Percentiles rank a stretch among this genome's conserved stretches.
These are phyloP conservation scores for Xylaria telfairii DNA, from an alignment of 495 filamentous ascomycete genomes.

Conservation along the genomic window DNA sequence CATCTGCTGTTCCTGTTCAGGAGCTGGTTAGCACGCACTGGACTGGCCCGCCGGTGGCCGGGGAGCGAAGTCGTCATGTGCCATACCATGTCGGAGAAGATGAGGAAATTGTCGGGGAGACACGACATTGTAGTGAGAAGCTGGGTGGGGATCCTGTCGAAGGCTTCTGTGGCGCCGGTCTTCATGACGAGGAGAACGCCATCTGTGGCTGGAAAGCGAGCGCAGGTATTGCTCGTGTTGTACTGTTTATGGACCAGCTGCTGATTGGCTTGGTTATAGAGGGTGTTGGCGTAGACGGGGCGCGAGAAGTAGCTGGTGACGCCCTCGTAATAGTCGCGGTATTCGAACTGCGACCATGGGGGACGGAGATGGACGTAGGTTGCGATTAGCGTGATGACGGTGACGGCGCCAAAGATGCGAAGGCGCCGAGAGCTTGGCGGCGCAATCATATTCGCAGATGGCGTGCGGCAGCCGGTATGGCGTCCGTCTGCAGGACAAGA, in stretches of 20 bases:
- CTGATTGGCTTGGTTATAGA: conserved; percentile 37
- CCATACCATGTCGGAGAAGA: conserved; percentile 56
- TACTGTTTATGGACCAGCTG: conserved; percentile 34
- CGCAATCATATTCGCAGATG: conserved; percentile 32
- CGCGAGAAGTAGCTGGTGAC: conserved; percentile 33
- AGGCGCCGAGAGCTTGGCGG: conserved; percentile 36
- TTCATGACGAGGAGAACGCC: conserved; percentile 52
- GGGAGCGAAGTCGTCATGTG: neutral
- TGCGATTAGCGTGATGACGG: conserved; percentile 29
- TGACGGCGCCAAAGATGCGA: conserved; percentile 30
- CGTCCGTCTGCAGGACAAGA: neutral
- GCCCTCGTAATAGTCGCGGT: conserved; percentile 39
- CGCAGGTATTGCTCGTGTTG: conserved; percentile 37
- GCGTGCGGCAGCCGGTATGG: neutral
- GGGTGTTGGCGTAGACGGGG: conserved; percentile 39
- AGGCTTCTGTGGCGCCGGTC: conserved; percentile 58
- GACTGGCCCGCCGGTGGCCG: neutral
- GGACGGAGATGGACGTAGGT: conserved; percentile 32
- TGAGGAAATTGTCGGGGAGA: conserved; percentile 48
- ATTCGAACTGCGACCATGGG: conserved; percentile 36
- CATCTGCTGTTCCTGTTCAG: conserved; percentile 46
- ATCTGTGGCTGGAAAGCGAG: conserved; percentile 37
- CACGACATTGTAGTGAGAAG: conserved; percentile 53
- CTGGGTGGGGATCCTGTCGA: conserved; percentile 55
- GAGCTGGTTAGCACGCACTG: conserved; percentile 24